Base-by-base conservation (phyloP, 768 basidiomycete genomes). In the Epithele typhae region DNA sequence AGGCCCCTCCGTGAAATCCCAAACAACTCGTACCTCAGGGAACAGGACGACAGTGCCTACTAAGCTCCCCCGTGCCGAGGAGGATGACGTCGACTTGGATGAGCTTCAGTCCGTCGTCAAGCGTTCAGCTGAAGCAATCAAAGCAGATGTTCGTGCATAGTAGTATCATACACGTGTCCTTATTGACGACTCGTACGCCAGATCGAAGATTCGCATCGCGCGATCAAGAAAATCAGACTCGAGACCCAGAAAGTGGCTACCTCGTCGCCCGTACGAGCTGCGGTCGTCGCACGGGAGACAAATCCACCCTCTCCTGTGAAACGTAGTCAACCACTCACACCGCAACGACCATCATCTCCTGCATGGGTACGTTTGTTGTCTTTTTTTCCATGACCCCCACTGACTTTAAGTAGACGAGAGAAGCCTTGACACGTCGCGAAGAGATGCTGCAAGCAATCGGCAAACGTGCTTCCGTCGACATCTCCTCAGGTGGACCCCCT, bases 401-500 rank as follows among this genome's bases (percentile, higher is more conserved):
- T 37, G 19, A 46, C 34, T 14, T 4, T 54, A n/a, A n/a, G n/a
- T n/a, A 92, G 89, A 85, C 78, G 11, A 81, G 67, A 58, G 88
- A 82, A 45, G 87, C 88, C 27, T 82, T 81, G 54, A 82, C 82
- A 27, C 80, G 90, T 19, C 74, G 90, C 72, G 81, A 88, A 56
- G 90, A 92, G 62, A 88, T 92, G 88, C 77, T 82, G 33, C 78
- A 77, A 53, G 69, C 89, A 46, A 89, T 92, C 48, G 67, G 70
- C 30, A 76, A 71, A 51, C 71, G 88, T 53, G 72, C 25, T 32
- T 27, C 40, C 37, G 44, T 41, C n/a, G 37, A 78, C 56, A 70
- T 65, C 15, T 83, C 82, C 27, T 64, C 64, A 5, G 70, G 76
- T 8, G 74, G 77, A 47, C 73, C 74, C 21, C 66, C 64, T 45